Evolutionary conservation across 331 rosid species (phyloP).

Genomic region (Quercus lobata): DNA sequence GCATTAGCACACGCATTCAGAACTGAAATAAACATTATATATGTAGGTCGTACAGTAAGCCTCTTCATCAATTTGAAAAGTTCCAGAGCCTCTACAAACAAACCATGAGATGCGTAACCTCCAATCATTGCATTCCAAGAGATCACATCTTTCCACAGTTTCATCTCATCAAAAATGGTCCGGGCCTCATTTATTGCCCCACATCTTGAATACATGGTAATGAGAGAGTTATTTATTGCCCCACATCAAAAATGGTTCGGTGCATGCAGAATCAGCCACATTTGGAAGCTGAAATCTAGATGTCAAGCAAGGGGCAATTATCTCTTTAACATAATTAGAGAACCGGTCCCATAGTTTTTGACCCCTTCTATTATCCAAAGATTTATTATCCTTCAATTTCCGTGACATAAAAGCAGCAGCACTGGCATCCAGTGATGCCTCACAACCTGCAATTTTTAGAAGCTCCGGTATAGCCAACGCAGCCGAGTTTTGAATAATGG

Average conservation of each 20-base stretch:
- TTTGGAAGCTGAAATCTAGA: constrained; percentile 79
- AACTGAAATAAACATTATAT: not conserved
- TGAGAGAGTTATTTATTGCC: not conserved
- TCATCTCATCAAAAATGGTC: not conserved
- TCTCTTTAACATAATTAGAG: constrained; percentile 91
- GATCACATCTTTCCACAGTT: not conserved
- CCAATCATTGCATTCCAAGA: not conserved
- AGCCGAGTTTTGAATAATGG: constrained; percentile 93
- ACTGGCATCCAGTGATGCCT: constrained; percentile 82
- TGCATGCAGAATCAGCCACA: not conserved
- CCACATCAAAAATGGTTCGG: not conserved
- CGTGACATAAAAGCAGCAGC: constrained; percentile 47
- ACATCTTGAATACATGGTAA: constrained; percentile 6
- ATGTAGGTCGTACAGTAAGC: not conserved
- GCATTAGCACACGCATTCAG: not conserved
- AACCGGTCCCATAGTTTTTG: constrained; percentile 92
- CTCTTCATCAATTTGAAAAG: not conserved
- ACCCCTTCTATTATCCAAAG: constrained; percentile 58
- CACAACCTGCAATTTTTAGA: constrained; percentile 94
- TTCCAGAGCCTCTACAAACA: no score
- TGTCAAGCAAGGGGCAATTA: constrained; percentile 95
- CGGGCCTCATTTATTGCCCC: not conserved
- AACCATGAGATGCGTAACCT: not conserved
- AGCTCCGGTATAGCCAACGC: constrained; percentile 97
- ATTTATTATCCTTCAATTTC: constrained; percentile 32